Percentiles rank a stretch among this genome's conserved stretches.
These are phyloP conservation scores for Daedaleopsis nitida DNA, from an alignment of 768 basidiomycete species.

Conservation along the genomic window DNA sequence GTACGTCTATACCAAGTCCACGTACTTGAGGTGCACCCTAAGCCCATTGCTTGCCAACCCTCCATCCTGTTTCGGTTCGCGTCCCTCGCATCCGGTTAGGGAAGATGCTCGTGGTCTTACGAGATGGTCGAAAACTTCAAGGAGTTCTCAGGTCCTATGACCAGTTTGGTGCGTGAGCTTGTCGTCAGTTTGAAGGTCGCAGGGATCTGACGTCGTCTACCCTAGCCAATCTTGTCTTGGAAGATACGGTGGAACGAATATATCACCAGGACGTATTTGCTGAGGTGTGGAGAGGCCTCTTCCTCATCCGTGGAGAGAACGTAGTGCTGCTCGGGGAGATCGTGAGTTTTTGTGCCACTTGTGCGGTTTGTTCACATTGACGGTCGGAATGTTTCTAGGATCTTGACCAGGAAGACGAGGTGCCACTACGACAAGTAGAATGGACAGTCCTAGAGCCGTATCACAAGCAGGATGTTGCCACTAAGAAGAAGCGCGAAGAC, in stretches of 20 bases:
- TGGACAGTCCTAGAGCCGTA: slow-evolving; percentile 69
- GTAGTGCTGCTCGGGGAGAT: slow-evolving; percentile 97
- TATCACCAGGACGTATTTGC: slow-evolving; percentile 88
- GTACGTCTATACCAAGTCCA: slow-evolving; percentile 78
- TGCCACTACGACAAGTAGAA: slow-evolving; percentile 76
- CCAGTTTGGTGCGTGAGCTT: slow-evolving; percentile 77
- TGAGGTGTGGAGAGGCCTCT: slow-evolving; percentile 85
- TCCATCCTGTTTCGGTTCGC: not conserved
- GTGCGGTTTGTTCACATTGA: not conserved
- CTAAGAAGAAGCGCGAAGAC: slow-evolving; percentile 81
- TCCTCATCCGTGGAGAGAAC: slow-evolving; percentile 97
- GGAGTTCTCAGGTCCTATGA: slow-evolving; percentile 97
- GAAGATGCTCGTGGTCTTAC: slow-evolving; percentile 96
- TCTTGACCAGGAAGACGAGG: slow-evolving; percentile 88
- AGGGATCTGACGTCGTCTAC: not conserved
- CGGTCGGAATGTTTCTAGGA: slow-evolving; percentile 54
- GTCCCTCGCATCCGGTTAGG: slow-evolving; percentile 54
- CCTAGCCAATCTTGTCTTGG: slow-evolving; percentile 94
- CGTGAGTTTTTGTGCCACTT: slow-evolving; percentile 51
- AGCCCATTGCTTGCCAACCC: slow-evolving; percentile 25
- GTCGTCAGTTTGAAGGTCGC: not conserved
- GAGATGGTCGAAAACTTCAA: slow-evolving; percentile 95
- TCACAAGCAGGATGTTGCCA: slow-evolving; percentile 72
- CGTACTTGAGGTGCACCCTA: slow-evolving; percentile 31
- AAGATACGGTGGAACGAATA: slow-evolving; percentile 94